A percentile compares a stretch with the other conserved stretches of the same genome.
These are phyloP conservation scores for Apiospora phragmitis DNA, from an alignment of 2,329 filamentous ascomycete species.

Conservation along the genomic window DNA sequence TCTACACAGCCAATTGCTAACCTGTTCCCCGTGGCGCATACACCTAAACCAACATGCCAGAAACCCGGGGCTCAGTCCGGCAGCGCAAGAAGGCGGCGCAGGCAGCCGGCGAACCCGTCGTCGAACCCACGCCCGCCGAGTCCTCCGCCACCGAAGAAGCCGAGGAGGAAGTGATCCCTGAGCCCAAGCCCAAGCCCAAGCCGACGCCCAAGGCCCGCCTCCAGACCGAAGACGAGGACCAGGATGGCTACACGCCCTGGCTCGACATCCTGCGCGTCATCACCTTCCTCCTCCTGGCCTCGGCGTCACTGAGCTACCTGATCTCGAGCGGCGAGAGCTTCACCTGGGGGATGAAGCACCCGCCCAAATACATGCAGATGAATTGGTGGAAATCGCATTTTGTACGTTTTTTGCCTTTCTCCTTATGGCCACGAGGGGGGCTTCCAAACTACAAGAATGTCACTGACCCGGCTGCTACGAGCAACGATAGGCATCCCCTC, in stretches of 20 bases:
- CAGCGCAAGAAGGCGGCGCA: slow-evolving; percentile 41
- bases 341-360: slow-evolving; percentile 64
- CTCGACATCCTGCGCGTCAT: slow-evolving; percentile 72
- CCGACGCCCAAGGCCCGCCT: slow-evolving; percentile 27
- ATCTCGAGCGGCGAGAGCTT: slow-evolving; percentile 70
- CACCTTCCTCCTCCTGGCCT: slow-evolving; percentile 65
- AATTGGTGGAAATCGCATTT: slow-evolving; percentile 60
- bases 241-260: slow-evolving; percentile 52
- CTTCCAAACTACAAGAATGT: no score
- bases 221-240: slow-evolving; percentile 63
- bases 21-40: neutral
- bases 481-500: slow-evolving; percentile 54
- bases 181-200: slow-evolving; percentile 27
- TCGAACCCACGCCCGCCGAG: slow-evolving; percentile 18
- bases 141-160: slow-evolving; percentile 24
- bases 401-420: slow-evolving; percentile 43
- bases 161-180: slow-evolving; percentile 17
- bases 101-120: slow-evolving; percentile 15
- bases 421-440: neutral
- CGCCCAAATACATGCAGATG: slow-evolving; percentile 61
- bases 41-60: slow-evolving; percentile 17
- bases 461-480: neutral
- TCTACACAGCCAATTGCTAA: neutral
- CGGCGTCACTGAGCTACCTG: slow-evolving; percentile 73
- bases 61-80: slow-evolving; percentile 35